Conservation (phyloP, 805 yeast genomes). For the Blastobotrys attinorum region DNA sequence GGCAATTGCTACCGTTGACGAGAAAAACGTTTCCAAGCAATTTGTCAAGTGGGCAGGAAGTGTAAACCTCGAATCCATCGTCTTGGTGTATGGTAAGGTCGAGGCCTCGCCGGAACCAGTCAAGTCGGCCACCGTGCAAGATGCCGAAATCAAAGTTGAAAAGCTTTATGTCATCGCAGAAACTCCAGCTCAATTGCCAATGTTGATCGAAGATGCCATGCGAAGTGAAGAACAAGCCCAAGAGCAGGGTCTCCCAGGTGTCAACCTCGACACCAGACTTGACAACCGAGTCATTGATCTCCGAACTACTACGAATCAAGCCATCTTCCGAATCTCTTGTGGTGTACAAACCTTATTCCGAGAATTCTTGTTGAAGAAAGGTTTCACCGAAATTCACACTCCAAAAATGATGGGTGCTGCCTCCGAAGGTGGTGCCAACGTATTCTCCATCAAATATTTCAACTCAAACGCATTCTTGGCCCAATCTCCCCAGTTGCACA, state of each 20-base stretch:
- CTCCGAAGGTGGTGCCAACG: constrained; percentile 97
- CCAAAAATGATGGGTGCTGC: constrained; percentile 95
- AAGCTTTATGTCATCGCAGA: constrained; percentile 72
- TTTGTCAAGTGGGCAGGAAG: constrained; percentile 95
- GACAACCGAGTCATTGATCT: constrained; percentile 94
- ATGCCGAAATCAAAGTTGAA: constrained; percentile 71
- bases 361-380: constrained; percentile 63
- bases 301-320: constrained; percentile 95
- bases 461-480: constrained; percentile 90
- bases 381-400: constrained; percentile 88
- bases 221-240: constrained; percentile 78
- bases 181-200: constrained; percentile 89
- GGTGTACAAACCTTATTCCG: constrained; percentile 85
- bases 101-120: constrained; percentile 78
- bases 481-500: constrained; percentile 96
- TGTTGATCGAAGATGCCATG: constrained; percentile 91
- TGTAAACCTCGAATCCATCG: constrained; percentile 83
- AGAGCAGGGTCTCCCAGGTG: constrained; percentile 84
- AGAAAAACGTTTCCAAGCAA: constrained; percentile 71
- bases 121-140: constrained; percentile 86
- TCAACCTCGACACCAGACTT: constrained; percentile 91
- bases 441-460: constrained; percentile 88
- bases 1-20: constrained; percentile 72
- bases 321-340: constrained; percentile 87
- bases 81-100: constrained; percentile 79